These are phyloP conservation scores for Allantophomopsis cytisporea DNA, from an alignment of 2,329 filamentous ascomycete species.

Conservation along the genomic window DNA sequence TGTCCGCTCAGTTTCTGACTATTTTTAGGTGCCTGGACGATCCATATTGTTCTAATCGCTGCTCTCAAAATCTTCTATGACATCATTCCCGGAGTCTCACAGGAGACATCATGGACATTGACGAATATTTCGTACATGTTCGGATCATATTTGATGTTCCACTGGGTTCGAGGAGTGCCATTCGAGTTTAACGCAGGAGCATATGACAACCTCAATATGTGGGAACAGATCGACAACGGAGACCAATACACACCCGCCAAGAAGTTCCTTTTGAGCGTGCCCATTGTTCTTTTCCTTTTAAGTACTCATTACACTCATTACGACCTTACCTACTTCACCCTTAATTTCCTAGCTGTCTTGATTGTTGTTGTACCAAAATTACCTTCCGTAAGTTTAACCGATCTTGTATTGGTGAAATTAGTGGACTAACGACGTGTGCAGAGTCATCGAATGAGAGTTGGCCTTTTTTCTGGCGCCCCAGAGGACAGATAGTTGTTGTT, in stretches of 20 bases:
- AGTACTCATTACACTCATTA: slow-evolving; percentile 99
- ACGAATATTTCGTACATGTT: slow-evolving; percentile 99
- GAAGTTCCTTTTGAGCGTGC: slow-evolving; percentile 92
- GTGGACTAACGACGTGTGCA: slow-evolving; percentile 22
- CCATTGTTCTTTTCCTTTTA: slow-evolving; percentile 84
- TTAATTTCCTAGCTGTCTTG: slow-evolving; percentile 89
- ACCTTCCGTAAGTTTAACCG: slow-evolving; percentile 57
- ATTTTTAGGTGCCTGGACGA: slow-evolving; percentile 79
- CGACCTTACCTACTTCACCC: slow-evolving; percentile 89
- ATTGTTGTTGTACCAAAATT: slow-evolving; percentile 93
- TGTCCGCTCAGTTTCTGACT: too few relatives aligned
- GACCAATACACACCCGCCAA: slow-evolving; percentile 98
- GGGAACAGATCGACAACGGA: slow-evolving; percentile 99
- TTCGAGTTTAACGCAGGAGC: slow-evolving; percentile 98
- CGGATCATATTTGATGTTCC: slow-evolving; percentile 98
- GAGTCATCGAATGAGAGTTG: slow-evolving; percentile 69
- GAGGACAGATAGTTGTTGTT: slow-evolving; percentile 33
- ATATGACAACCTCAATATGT: slow-evolving; percentile 99
- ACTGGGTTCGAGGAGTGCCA: slow-evolving; percentile 92
- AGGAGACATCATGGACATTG: slow-evolving; percentile 96
- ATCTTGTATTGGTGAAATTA: neutral
- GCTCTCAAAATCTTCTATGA: slow-evolving; percentile 94
- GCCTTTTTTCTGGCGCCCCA: slow-evolving; percentile 55
- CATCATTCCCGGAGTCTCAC: slow-evolving; percentile 88
- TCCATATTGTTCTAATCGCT: slow-evolving; percentile 86